These are phyloP conservation scores for Neurospora sp. DNA, from an alignment of 2,329 filamentous ascomycete species.

Conservation along the genomic window DNA sequence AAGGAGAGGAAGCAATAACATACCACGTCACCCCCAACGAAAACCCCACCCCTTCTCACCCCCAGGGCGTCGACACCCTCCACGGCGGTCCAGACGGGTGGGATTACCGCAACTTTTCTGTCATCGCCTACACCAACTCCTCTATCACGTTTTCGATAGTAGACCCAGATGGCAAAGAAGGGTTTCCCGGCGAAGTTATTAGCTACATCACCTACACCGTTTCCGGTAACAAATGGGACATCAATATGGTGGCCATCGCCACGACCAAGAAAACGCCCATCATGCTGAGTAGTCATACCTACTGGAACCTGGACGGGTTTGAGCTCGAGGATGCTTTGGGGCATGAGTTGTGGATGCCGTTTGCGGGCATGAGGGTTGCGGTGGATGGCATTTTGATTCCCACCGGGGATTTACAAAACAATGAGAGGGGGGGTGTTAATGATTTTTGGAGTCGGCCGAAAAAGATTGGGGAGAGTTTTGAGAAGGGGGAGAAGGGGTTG, in stretches of 20 bases:
- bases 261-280: constrained; percentile 71
- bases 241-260: constrained; percentile 61
- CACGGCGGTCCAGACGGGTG: constrained; percentile 63
- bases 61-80: constrained; percentile 50
- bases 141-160: constrained; percentile 61
- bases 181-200: constrained; percentile 69
- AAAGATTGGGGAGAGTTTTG: constrained; percentile 59
- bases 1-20: constrained; percentile 38
- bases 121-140: constrained; percentile 57
- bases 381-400: constrained; percentile 65
- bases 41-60: constrained; percentile 39
- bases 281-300: constrained; percentile 65
- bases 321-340: constrained; percentile 55
- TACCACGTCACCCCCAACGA: constrained; percentile 56
- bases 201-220: constrained; percentile 67
- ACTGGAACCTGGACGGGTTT: constrained; percentile 79
- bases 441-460: constrained; percentile 79
- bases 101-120: constrained; percentile 71
- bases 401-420: constrained; percentile 39
- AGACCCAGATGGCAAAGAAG: constrained; percentile 62
- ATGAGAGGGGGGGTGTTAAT: constrained; percentile 57
- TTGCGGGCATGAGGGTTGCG: constrained; percentile 57
- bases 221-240: constrained; percentile 54
- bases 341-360: constrained; percentile 64
- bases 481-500: constrained; percentile 41